Evolutionary conservation across 2,329 filamentous ascomycete species (phyloP), one percentile per base, ranked within the genome.

Genomic region (Incumbomyces delicatus): DNA sequence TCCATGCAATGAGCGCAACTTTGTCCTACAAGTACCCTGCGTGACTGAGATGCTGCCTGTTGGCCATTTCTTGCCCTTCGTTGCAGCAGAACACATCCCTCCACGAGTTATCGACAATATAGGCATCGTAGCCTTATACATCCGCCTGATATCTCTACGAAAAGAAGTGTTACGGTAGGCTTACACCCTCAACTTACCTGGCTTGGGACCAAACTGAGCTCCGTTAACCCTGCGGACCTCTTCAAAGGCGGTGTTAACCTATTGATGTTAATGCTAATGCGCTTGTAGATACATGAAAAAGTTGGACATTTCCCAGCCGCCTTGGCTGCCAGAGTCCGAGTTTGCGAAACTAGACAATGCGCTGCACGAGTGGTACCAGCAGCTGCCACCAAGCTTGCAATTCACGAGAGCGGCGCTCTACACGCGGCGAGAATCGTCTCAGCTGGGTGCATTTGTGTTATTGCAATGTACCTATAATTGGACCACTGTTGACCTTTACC

Each of bases 381-480:
- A 67, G 32, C 63, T 72, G 5, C 68, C 69, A 0, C 66, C 69
- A 33, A 69, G 66, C 49, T 62, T 72, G 34, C 66, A 66, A 31
- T 71, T 71, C 53, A 66, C 64, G 1, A 58, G 64, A 12, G 66
- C 68, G 35, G 67, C 68, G 14, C 69, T 72, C 30, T 72, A 71
- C 49, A 67, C 68, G 2, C 66, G 69, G 10, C 63, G 70, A 16
- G 69, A 71, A 50, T 71, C 69, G 1, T 67, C 69, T 31, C 68
- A 72, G 51, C 62, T 72, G 0, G 69, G 69, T 12, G 68, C 68
- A 8, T 58, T 72, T 35, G 65, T 69, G 11, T 53, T 71, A 2
- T 61, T 72, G 7, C 69, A 71, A 52, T 71, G 68, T 53, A 72
- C 69, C 20, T 72, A 70, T 41, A 66, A 72, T 37, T 67, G 71